Base-by-base conservation (phyloP, 306 rosid species). In the Albizia julibrissin region DNA sequence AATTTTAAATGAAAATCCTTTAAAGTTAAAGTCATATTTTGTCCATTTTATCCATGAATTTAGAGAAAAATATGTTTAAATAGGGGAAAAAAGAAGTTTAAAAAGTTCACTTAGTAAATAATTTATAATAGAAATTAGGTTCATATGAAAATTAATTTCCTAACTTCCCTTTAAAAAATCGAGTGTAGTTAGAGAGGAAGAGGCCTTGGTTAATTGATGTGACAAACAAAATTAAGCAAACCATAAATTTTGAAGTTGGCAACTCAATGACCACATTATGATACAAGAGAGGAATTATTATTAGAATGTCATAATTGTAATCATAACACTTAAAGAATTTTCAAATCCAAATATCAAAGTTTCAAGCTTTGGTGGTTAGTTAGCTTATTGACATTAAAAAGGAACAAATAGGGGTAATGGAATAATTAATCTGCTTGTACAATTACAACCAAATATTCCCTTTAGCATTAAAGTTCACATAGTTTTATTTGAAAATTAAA, bases 301-400 rank as follows among this genome's bases (percentile, higher is more conserved):
- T 86, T 75, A 83, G 43, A 34, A 16, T 65, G 86, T 84, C 84
- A 81, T 85, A 73, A 88, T 80, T 81, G 75, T 79, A 84, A 81
- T 83, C 83, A 84, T 79, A 76, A 74, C 88, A 52, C 54, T 46
- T 37, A 74, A 52, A 78, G 69, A 81, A 66, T 79, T 69, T 85
- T 88, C 77, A 81, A 79, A 80, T 83, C 76, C 74, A 67, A 77
- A 80, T 80, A 82, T 42, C 79, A 3, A 39, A 76, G 79, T 61
- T 85, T 80, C 69, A 85, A 73, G 81, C 58, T 77, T 42, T 68
- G 18, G 69, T 37, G 71, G 72, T 79, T 81, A 73, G 62, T 76
- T 81, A 79, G 72, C 21, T 22, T 18, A 75, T 75, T 84, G 74
- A 76, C 85, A 79, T 76, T 0, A 74, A 82, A 81, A 72, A 44